Conservation (phyloP, 371 early-diverging fungal genomes). For the Smittium culicis region DNA sequence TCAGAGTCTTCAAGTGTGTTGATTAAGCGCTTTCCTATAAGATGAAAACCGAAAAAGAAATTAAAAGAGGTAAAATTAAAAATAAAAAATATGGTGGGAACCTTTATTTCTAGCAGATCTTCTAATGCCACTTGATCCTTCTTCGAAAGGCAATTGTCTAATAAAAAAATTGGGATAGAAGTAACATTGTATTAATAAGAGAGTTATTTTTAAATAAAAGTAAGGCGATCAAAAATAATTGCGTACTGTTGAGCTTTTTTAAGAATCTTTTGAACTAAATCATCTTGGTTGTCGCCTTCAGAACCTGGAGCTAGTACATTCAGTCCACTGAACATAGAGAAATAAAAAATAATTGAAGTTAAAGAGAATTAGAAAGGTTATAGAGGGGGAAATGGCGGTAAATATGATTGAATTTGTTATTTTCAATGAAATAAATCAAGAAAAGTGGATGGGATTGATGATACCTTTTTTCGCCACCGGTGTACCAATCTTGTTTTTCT, state of each 20-base stretch:
- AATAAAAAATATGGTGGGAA: not conserved
- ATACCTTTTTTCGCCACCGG: slow-evolving; percentile 19
- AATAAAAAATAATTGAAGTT: not conserved
- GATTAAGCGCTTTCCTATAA: slow-evolving; percentile 10
- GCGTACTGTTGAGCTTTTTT: not conserved
- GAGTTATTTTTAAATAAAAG: no score
- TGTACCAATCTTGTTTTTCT: slow-evolving; percentile 33
- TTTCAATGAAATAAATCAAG: no score
- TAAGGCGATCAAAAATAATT: no score
- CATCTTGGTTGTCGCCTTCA: not conserved
- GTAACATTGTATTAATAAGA: no score
- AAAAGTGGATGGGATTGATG: not conserved
- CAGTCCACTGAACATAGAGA: not conserved
- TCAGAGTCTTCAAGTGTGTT: slow-evolving; percentile 2
- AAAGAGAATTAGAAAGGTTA: not conserved
- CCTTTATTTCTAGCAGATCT: not conserved
- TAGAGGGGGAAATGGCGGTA: no score
- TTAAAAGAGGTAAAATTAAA: not conserved
- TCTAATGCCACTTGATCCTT: not conserved
- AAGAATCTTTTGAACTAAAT: not conserved
- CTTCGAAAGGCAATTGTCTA: slow-evolving; percentile 7
- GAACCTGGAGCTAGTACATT: not conserved
- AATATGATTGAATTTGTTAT: no score
- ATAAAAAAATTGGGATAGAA: no score
- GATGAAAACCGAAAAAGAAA: not conserved